phyloP scores from a whole-genome alignment of 2,329 filamentous ascomycete genomes.

The Neonectria punicea region DNA sequence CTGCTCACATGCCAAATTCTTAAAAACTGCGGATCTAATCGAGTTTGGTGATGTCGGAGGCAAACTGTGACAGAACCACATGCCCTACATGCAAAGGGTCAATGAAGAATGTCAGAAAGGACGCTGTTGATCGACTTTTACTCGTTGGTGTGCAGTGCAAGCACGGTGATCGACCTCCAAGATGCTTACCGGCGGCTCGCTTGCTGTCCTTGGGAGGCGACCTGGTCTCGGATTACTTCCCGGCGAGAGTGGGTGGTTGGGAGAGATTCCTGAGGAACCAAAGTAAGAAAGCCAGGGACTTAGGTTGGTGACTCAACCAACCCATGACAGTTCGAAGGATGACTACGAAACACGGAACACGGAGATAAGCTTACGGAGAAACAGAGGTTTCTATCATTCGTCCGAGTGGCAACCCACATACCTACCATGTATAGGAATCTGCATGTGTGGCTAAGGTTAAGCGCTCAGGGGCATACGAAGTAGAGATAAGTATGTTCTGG shows the following conservation, averaged over 20 bases:
- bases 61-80: slow-evolving; percentile 73
- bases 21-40: slow-evolving; percentile 75
- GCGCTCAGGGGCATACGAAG: slow-evolving; percentile 63
- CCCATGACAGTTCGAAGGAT: slow-evolving; percentile 1
- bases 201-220: slow-evolving; percentile 46
- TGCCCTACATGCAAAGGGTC: slow-evolving; percentile 89
- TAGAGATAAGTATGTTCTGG: slow-evolving; percentile 73
- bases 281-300: slow-evolving; percentile 5
- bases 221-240: slow-evolving; percentile 37
- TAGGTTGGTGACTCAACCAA: slow-evolving; percentile 13
- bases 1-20: slow-evolving; percentile 75
- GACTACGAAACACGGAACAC: background rate
- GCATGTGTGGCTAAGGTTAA: slow-evolving; percentile 78
- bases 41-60: slow-evolving; percentile 73
- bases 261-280: slow-evolving; percentile 9
- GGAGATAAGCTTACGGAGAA: slow-evolving; percentile 75
- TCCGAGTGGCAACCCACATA: slow-evolving; percentile 70
- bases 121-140: slow-evolving; percentile 71
- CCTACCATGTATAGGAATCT: slow-evolving; percentile 84
- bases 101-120: slow-evolving; percentile 90
- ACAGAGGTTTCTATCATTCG: slow-evolving; percentile 89
- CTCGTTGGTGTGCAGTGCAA: slow-evolving; percentile 61
- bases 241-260: background rate
- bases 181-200: slow-evolving; percentile 75
- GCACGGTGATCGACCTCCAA: slow-evolving; percentile 80